Percentiles rank a stretch among this genome's conserved stretches.
Evolutionary conservation across 495 filamentous ascomycete species (phyloP).

Genomic region (Friedmanniomyces endolithicus): DNA sequence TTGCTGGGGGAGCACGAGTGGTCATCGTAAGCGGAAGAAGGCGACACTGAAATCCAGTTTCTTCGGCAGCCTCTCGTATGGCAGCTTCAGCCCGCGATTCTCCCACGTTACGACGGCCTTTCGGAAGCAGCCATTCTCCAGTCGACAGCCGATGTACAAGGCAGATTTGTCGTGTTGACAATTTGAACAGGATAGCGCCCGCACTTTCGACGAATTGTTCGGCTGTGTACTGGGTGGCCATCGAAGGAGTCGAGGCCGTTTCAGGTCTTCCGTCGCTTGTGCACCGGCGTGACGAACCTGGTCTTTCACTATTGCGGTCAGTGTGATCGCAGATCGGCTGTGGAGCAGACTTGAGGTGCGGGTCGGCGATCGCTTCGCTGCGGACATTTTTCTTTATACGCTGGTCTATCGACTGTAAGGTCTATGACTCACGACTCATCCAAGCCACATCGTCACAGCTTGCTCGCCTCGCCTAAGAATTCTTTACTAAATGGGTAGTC

Average conservation of each 20-base stretch:
- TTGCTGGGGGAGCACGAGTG: not conserved
- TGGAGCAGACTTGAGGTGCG: no score
- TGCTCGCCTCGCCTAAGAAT: constrained; percentile 22
- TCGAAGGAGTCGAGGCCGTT: not conserved
- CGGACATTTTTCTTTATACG: no score
- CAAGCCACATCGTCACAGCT: not conserved
- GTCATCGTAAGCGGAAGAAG: not conserved
- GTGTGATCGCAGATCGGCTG: no score
- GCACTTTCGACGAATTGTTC: constrained; percentile 2
- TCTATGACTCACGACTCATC: not conserved
- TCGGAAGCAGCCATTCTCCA: not conserved
- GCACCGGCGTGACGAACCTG: no score
- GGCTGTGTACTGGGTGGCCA: not conserved
- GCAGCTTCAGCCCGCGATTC: not conserved
- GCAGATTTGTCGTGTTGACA: not conserved
- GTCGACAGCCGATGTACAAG: not conserved
- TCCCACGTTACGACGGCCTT: not conserved
- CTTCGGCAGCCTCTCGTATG: not conserved
- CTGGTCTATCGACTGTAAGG: not conserved
- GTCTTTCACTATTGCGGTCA: no score
- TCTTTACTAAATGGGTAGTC: constrained; percentile 52
- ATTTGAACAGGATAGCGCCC: not conserved
- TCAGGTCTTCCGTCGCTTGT: no score
- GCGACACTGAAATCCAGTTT: not conserved
- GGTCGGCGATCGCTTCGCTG: no score